Conservation (phyloP, 495 filamentous ascomycete genomes). For the Aspergillus bridgeri region DNA sequence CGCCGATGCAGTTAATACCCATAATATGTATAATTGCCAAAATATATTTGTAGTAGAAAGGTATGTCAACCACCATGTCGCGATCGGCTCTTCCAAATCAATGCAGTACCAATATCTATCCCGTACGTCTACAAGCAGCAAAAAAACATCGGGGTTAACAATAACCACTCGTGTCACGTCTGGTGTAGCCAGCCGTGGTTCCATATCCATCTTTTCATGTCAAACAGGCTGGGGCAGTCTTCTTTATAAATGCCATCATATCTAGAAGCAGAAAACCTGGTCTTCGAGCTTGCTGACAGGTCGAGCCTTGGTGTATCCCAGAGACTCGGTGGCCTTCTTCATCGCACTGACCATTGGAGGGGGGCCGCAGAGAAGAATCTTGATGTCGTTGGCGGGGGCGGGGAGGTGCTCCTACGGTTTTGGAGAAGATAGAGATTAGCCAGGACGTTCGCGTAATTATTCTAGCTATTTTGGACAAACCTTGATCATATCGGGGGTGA, state of each 20-base stretch:
- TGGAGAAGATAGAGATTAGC: constrained; percentile 14
- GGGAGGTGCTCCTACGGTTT: constrained; percentile 67
- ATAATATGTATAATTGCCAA: background rate
- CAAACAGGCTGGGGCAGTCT: background rate
- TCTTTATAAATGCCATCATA: background rate
- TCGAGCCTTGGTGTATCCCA: constrained; percentile 86
- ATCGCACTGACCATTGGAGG: constrained; percentile 96
- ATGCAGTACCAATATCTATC: background rate
- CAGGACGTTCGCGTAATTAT: background rate
- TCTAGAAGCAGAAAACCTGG: constrained; percentile 96
- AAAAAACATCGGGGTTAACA: background rate
- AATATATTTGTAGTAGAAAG: background rate
- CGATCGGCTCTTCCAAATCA: background rate
- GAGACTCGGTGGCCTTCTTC: constrained; percentile 88
- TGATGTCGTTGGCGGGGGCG: constrained; percentile 79
- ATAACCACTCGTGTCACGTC: background rate
- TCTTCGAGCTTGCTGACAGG: constrained; percentile 96
- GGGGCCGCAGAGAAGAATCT: constrained; percentile 94
- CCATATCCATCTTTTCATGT: background rate
- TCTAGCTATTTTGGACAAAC: constrained; percentile 45
- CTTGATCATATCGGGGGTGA: constrained; percentile 93
- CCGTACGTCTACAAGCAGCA: background rate
- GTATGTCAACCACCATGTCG: background rate
- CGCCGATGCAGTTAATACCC: background rate
- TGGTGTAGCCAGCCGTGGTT: background rate